Evolutionary conservation across 164 flowering plant species (phyloP).

Genomic region (Berberis thunbergii): DNA sequence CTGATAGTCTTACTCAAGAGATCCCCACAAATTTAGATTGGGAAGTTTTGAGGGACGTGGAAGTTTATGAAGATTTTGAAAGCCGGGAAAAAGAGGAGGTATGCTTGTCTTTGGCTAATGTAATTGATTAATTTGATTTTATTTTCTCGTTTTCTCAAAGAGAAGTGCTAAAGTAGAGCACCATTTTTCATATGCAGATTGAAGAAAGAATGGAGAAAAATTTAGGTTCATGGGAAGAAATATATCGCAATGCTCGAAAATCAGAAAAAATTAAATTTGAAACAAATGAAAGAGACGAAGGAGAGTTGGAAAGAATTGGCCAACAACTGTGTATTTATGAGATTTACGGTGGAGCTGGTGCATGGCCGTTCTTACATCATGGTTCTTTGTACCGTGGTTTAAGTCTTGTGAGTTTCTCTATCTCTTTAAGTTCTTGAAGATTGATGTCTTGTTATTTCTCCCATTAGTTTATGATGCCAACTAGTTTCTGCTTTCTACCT

Average conservation of each 20-base stretch:
- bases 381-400: constrained; percentile 95
- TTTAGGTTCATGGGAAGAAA: constrained; percentile 69
- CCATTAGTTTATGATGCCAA: not conserved
- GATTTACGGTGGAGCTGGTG: constrained; percentile 72
- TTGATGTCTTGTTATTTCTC: not conserved
- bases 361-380: constrained; percentile 91
- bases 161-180: constrained; percentile 10
- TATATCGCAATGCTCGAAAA: constrained; percentile 78
- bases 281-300: constrained; percentile 90
- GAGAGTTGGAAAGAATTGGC: constrained; percentile 95
- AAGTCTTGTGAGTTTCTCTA: constrained; percentile 69
- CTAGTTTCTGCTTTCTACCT: too few species aligned
- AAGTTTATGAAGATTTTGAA: constrained; percentile 59
- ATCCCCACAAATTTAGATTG: constrained; percentile 49
- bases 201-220: constrained; percentile 72
- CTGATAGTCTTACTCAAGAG: constrained; percentile 27
- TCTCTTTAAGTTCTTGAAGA: not conserved
- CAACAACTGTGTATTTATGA: constrained; percentile 90
- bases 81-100: constrained; percentile 82
- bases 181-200: constrained; percentile 37
- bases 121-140: not conserved
- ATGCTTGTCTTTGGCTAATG: constrained; percentile 2
- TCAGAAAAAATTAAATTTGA: constrained; percentile 75
- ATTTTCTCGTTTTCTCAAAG: not conserved
- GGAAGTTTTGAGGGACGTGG: constrained; percentile 52